These are phyloP conservation scores for Hypoxylon subgilvum DNA, from an alignment of 495 filamentous ascomycete species.

Conservation along the genomic window DNA sequence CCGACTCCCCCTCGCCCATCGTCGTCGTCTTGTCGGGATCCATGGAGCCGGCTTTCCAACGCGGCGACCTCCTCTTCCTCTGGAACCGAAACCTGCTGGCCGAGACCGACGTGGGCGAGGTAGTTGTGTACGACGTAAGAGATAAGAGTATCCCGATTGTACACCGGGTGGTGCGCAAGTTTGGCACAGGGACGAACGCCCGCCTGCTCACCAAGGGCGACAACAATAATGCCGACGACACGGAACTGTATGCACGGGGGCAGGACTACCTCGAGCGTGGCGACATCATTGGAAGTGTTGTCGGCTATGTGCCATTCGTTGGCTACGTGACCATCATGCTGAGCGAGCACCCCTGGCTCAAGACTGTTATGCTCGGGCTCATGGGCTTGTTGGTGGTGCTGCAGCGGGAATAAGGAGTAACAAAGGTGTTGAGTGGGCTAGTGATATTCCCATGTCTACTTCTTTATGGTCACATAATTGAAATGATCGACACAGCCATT, in stretches of 20 bases:
- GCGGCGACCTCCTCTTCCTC: conserved; percentile 89
- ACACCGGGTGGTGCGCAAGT: conserved; percentile 80
- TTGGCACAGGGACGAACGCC: conserved; percentile 60
- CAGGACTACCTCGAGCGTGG: conserved; percentile 85
- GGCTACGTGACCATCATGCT: conserved; percentile 98
- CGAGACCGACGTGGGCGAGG: conserved; percentile 79
- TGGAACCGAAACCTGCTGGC: conserved; percentile 82
- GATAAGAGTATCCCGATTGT: conserved; percentile 96
- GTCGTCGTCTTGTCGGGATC: conserved; percentile 93
- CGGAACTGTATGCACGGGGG: conserved; percentile 83
- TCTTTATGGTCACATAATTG: background rate
- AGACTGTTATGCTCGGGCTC: conserved; percentile 88
- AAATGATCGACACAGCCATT: too few relatives aligned
- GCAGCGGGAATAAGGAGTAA: conserved; percentile 87
- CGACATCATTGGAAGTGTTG: conserved; percentile 93
- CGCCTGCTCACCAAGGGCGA: conserved; percentile 93
- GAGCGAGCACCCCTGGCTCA: conserved; percentile 95
- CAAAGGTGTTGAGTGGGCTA: background rate
- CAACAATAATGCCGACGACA: conserved; percentile 94
- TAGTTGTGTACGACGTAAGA: conserved; percentile 93
- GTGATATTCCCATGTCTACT: background rate
- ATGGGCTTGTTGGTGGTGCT: conserved; percentile 96
- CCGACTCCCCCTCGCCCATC: conserved; percentile 88
- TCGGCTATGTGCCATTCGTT: conserved; percentile 92
- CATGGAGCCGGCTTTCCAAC: conserved; percentile 97